Evolutionary conservation across 2,329 filamentous ascomycete species (phyloP), one percentile per base, ranked within the genome.

Genomic region (Fusarium redolens): DNA sequence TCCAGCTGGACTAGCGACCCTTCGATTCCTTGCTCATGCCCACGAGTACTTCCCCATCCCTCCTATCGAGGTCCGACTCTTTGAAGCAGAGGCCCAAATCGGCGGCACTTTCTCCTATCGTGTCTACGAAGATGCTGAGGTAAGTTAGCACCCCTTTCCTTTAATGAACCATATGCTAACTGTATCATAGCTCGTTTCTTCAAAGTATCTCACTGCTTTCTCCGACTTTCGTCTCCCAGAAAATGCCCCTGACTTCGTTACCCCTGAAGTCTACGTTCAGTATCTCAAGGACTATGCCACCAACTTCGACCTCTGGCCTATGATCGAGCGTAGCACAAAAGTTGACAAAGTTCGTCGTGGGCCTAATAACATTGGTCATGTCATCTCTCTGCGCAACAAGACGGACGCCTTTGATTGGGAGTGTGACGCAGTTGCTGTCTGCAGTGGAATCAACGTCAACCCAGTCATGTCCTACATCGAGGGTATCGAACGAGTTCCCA

Each of bases 171-270:
- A 37, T 3, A 55, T 48, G 7, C 12, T 33, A 37, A 51, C 20
- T n/a, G 4, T 25, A 7, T 48, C 5, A 2, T 45, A 83, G 82
- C 80, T 86, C 4, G 85, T 87, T 3, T 86, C 84, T 3, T 86
- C 85, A 6, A 86, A 86, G 68, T 85, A 86, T 47, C 79, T 88
- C 13, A 87, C 85, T 1, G 78, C 83, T 22, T 88, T 87, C 68
- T 87, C 86, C 2, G 86, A 87, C 69, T 85, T 85, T 65, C 82
- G 86, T 2, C 80, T 84, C 9, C 78, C 83, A 4, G 55, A 78
- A 3, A 80, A 84, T 14, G 81, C 81, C 2, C 82, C 85, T 12
- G 85, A 87, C 67, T 87, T 87, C 63, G 70, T 86, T 12, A 81
- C 81, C 4, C 80, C 83, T 1, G 69, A 78, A 12, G 73, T 76